A percentile compares a stretch with the other conserved stretches of the same genome.
phyloP scores from a whole-genome alignment of 345 rosid species.

The Corchorus capsularis region DNA sequence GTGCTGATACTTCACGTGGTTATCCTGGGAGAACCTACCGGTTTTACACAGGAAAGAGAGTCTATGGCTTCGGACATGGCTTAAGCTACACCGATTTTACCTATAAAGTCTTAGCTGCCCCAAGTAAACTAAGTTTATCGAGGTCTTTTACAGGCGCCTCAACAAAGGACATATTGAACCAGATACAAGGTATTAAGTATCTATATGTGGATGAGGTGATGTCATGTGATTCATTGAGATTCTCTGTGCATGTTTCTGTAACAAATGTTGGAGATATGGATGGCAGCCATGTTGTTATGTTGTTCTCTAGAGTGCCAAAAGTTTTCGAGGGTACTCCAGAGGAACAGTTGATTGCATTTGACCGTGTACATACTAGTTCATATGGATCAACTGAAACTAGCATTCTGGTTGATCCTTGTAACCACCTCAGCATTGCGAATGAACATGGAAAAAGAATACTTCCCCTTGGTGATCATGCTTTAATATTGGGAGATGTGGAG shows the following conservation, averaged over 20 bases:
- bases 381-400: conserved; percentile 40
- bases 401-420: conserved; percentile 71
- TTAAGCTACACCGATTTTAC: conserved; percentile 67
- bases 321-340: conserved; percentile 50
- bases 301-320: conserved; percentile 59
- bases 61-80: conserved; percentile 76
- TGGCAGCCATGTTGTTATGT: conserved; percentile 76
- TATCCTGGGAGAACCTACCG: conserved; percentile 94
- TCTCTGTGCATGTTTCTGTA: conserved; percentile 50
- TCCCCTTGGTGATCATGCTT: conserved; percentile 58
- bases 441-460: conserved; percentile 59
- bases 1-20: conserved; percentile 66
- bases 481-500: conserved; percentile 60
- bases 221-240: conserved; percentile 57
- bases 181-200: conserved; percentile 35
- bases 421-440: conserved; percentile 63
- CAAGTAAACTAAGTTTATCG: conserved; percentile 45
- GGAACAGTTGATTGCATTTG: conserved; percentile 77
- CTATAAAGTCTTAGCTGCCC: conserved; percentile 66
- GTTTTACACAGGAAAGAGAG: conserved; percentile 68
- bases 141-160: conserved; percentile 27
- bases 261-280: conserved; percentile 60
- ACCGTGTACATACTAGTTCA: conserved; percentile 60
- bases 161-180: conserved; percentile 42
- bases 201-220: conserved; percentile 33